phyloP scores from a whole-genome alignment of 768 basidiomycete species.

The Mycena filopes region DNA sequence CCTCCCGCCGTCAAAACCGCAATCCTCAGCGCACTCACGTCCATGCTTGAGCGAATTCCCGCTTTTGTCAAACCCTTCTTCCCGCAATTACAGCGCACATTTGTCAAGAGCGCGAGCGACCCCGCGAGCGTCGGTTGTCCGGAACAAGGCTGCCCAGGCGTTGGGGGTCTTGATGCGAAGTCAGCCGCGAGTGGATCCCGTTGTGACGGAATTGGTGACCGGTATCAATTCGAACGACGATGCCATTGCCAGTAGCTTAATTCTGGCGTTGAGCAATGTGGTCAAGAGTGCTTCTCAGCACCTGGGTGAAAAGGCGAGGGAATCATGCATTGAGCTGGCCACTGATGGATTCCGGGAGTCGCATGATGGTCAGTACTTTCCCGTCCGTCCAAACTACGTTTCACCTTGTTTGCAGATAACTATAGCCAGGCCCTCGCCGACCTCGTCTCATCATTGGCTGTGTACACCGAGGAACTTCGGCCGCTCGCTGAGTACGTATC shows the following conservation, averaged over 20 bases:
- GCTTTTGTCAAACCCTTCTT: constrained; percentile 97
- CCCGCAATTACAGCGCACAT: constrained; percentile 96
- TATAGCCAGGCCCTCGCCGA: constrained; percentile 73
- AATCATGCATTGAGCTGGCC: constrained; percentile 79
- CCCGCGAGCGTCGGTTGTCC: constrained; percentile 79
- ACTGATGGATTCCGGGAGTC: constrained; percentile 80
- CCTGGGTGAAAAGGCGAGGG: constrained; percentile 79
- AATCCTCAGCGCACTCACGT: constrained; percentile 85
- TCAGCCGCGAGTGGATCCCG: constrained; percentile 91
- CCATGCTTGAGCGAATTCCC: constrained; percentile 88
- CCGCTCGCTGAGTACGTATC: constrained; percentile 72
- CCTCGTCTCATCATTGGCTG: constrained; percentile 71
- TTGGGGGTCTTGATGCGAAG: constrained; percentile 91
- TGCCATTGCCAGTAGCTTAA: constrained; percentile 78
- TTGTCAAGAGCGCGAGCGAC: constrained; percentile 93
- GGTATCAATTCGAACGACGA: constrained; percentile 70
- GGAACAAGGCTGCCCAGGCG: constrained; percentile 84
- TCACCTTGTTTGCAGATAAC: constrained; percentile 58
- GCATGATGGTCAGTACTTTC: constrained; percentile 64
- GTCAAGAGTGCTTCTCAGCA: constrained; percentile 75
- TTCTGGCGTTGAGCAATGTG: constrained; percentile 82
- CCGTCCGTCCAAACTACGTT: background rate
- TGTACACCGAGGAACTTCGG: constrained; percentile 69
- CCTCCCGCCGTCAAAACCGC: constrained; percentile 94
- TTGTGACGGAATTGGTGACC: constrained; percentile 87